phyloP scores from a whole-genome alignment of 768 basidiomycete genomes.

The Xanthoconium stramineum region DNA sequence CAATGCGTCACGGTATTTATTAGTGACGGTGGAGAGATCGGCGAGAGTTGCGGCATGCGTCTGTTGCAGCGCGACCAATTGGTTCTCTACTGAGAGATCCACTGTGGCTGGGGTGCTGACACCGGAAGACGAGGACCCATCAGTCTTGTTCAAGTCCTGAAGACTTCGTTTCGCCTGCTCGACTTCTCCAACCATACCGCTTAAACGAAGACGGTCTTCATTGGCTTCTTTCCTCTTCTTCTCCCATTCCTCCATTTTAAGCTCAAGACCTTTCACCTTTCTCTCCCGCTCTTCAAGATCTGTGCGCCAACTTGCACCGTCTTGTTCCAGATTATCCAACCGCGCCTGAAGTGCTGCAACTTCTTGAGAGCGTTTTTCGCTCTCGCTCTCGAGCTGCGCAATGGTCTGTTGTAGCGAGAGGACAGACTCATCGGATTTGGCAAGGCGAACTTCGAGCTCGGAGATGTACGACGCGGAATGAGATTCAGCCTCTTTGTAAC shows the following conservation, averaged over 20 bases:
- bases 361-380: constrained; percentile 69
- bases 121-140: constrained; percentile 31
- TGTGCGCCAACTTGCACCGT: constrained; percentile 77
- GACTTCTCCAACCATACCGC: constrained; percentile 65
- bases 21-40: constrained; percentile 73
- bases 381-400: constrained; percentile 73
- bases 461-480: constrained; percentile 76
- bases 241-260: constrained; percentile 77
- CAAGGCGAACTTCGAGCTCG: constrained; percentile 80
- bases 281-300: constrained; percentile 84
- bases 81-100: constrained; percentile 48
- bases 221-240: constrained; percentile 64
- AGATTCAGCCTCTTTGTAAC: constrained; percentile 72
- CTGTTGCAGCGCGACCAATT: constrained; percentile 74
- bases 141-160: constrained; percentile 40
- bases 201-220: constrained; percentile 64
- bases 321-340: constrained; percentile 63
- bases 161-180: constrained; percentile 66
- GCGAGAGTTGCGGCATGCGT: constrained; percentile 77
- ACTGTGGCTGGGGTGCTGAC: constrained; percentile 28
- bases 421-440: constrained; percentile 76
- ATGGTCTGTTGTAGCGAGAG: constrained; percentile 65
- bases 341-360: constrained; percentile 68
- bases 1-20: constrained; percentile 86
- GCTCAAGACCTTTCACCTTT: constrained; percentile 72